Evolutionary conservation across 139 green algal species (phyloP), one percentile per base, ranked within the genome.

Genomic region (Dunaliella primolecta): DNA sequence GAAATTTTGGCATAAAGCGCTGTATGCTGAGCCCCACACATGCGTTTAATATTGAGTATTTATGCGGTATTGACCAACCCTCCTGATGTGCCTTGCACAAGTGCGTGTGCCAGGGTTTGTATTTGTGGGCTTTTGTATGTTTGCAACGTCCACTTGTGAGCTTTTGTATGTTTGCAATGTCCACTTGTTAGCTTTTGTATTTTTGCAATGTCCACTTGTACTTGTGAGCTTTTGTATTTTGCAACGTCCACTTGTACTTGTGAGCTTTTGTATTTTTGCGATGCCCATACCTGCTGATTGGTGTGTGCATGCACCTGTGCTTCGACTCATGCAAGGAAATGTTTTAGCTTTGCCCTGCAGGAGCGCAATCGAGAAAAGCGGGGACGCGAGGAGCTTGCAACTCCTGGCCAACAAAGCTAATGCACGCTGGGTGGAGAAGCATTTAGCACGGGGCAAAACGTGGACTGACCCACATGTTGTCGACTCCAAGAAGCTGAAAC

Each of bases 361-460:
- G 46, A 25, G 7, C 15, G 15, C 7, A 7, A 64, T 80, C 2
- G n/a, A 80, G 30, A 80, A 27, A 30, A 80, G 33, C n/a, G 75
- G n/a, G 7, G 75, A 80, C 29, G 11, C 27, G 30, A 30, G 32
- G 29, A 80, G 33, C 75, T 33, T 80, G 75, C 75, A 80, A 30
- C 32, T 80, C 1, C 29, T 80, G 2, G 75, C 30, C 29, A 80
- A 80, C 75, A 80, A 80, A 30, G 75, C 75, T 2, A 38, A 33
- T 80, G 75, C 75, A 1, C 75, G 75, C n/a, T 80, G 75, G 75
- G 75, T 80, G n/a, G 75, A 80, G 75, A 27, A 32, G 3, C 75
- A 80, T 11, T 33, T 38, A 33, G 75, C 32, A 36, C n/a, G 1
- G 7, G 75, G n/a, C 75, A 80, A 80, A 11, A 33, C 75, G 2